Base-by-base conservation (phyloP, 139 green algal species). In the Pleodorina starrii region DNA sequence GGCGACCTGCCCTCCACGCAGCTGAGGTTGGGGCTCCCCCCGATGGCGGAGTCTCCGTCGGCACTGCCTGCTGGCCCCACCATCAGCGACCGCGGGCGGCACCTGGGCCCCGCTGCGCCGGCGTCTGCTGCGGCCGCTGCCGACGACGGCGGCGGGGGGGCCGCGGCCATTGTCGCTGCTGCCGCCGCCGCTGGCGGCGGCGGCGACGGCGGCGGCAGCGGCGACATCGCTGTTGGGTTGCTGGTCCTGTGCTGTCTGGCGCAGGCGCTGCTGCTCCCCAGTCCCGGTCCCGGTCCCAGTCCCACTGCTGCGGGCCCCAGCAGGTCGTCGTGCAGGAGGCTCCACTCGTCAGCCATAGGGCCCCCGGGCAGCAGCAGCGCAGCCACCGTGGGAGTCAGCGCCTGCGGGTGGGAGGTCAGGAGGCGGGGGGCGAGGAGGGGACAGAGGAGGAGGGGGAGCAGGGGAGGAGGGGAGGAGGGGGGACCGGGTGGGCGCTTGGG, bases 241-340 rank as follows among this genome's bases (percentile, higher is more conserved):
- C 32, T 73, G 5, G 21, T 40, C 32, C 63, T 73, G n/a, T 19
- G 11, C 63, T 38, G n/a, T 19, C 2, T 46, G 14, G 27, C n/a
- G 32, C 10, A 0, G 6, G 27, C 74, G 9, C 35, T 48, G 44
- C 43, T 63, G n/a, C n/a, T n/a, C n/a, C n/a, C n/a, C n/a, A n/a
- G n/a, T n/a, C n/a, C n/a, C n/a, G n/a, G n/a, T n/a, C n/a, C n/a
- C n/a, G n/a, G n/a, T n/a, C n/a, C n/a, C n/a, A 29, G 10, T 9
- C 74, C 74, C 74, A 82, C 1, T 44, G 9, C 16, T 4, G 21
- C 74, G 5, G 74, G 44, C 1, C 32, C 43, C 44, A 82, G 74
- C n/a, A 82, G 44, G 44, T 82, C 74, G 43, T 82, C 74, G 27
- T 82, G 74, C 5, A 82, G 42, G n/a, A 57, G 38, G 74, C 43